Evolutionary conservation across 2,329 filamentous ascomycete genomes (phyloP).

Genomic region (Arachnomyces sp.): DNA sequence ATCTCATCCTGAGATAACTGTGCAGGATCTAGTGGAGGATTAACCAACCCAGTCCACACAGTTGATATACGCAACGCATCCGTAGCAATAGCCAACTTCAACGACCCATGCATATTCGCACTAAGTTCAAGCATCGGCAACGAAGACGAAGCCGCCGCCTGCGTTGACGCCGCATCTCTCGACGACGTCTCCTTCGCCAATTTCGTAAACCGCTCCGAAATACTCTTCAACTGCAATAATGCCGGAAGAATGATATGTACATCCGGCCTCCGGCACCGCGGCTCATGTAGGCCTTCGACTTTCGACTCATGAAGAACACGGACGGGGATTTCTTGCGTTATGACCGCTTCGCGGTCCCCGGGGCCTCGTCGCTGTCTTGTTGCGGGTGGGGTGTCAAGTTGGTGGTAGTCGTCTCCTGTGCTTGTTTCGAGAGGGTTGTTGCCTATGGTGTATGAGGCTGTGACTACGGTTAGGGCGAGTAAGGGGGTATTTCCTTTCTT

Average conservation of each 20-base stretch:
- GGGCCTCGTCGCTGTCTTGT: conserved; percentile 43
- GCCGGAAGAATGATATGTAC: conserved; percentile 88
- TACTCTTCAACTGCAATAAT: conserved; percentile 79
- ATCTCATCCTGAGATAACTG: conserved; percentile 59
- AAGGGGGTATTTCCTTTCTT: conserved; percentile 85
- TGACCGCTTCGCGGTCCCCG: conserved; percentile 76
- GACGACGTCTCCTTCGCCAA: conserved; percentile 49
- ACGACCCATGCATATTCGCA: conserved; percentile 87
- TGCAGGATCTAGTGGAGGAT: conserved; percentile 75
- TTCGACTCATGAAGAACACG: conserved; percentile 74
- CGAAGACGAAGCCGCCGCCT: conserved; percentile 23
- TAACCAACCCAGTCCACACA: conserved; percentile 75
- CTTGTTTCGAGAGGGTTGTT: conserved; percentile 50
- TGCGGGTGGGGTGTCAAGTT: conserved; percentile 17
- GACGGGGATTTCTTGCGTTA: conserved; percentile 94
- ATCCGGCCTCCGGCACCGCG: conserved; percentile 80
- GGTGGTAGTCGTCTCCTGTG: conserved; percentile 34
- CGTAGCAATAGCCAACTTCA: conserved; percentile 70
- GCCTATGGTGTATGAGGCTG: conserved; percentile 37
- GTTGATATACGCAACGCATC: conserved; percentile 79
- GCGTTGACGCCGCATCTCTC: conserved; percentile 18
- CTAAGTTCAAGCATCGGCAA: conserved; percentile 69
- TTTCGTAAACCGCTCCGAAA: conserved; percentile 91
- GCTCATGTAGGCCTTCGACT: conserved; percentile 91
- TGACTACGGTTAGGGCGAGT: conserved; percentile 81